Base-by-base conservation (phyloP, 2,329 filamentous ascomycete genomes). In the Sporothrix brasiliensis region DNA sequence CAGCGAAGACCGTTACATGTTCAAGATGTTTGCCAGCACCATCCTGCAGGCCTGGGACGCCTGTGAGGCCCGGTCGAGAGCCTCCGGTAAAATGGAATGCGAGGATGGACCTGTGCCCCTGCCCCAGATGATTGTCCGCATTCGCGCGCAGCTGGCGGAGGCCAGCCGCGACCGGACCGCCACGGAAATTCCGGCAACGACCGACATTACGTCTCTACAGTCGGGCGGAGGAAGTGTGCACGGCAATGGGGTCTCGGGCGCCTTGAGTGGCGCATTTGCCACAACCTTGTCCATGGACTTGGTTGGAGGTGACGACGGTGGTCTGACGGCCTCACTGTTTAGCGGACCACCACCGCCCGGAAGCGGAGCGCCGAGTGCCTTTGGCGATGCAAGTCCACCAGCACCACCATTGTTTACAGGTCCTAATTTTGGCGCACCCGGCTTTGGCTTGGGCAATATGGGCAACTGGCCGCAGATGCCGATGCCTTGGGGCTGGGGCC, bases 21-120 rank as follows among this genome's bases (percentile, higher is more conserved):
- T 70, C 54, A 65, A 67, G n/a, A 69, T 60, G 65, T 71, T 73
- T 49, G 52, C 52, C 19, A 21, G 16, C 34, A 30, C 54, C 14
- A 53, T 69, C 30, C 24, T 73, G 52, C 39, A 63, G 27, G 69
- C 71, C 4, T 73, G 73, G 73, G 61, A 73, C 5, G 66, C 68
- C 19, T 71, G 27, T 21, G 61, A 69, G 50, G 71, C 66, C 24
- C 63, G 68, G 3, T 41, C 24, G 3, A 27, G 52, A 0, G 67
- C 61, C 2, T 53, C 27, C 1, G 63, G 63, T 10, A 63, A 70
- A 13, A n/a, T 53, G 2, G 61, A 67, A 34, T 1, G 9, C 34
- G 34, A 34, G 5, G 34, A 34, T 34, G 34, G 6, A 47, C 63
- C 69, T 2, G n/a, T 30, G 6, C n/a, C n/a, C 2, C 14, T 61